Evolutionary conservation across 768 basidiomycete species (phyloP).

Genomic region (Jaapia argillacea): DNA sequence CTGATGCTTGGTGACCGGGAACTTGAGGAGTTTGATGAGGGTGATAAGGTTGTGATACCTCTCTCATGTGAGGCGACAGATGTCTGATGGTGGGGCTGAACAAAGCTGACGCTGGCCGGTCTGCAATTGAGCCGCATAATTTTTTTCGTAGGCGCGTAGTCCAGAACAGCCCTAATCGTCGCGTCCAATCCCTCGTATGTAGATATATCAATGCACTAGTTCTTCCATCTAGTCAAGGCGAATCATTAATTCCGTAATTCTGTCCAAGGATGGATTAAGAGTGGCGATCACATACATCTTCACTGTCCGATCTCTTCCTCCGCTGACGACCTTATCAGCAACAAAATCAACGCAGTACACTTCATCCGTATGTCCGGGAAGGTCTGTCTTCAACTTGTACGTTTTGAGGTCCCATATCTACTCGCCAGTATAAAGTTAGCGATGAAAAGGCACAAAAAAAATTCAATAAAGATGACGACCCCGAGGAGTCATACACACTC

Average conservation of each 20-base stretch:
- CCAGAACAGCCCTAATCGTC: too few relatives aligned
- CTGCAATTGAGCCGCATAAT: too few relatives aligned
- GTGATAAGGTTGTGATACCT: too few relatives aligned
- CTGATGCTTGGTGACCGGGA: too few relatives aligned
- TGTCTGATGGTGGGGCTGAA: too few relatives aligned
- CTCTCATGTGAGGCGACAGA: too few relatives aligned
- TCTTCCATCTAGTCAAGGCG: constrained; percentile 14
- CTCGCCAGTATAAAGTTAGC: not conserved
- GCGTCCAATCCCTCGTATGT: too few relatives aligned
- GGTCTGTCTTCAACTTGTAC: constrained; percentile 88
- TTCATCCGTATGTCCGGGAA: constrained; percentile 95
- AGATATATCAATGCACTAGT: too few relatives aligned
- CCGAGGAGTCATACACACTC: constrained; percentile 17
- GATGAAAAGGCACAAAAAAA: not conserved
- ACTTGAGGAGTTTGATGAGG: too few relatives aligned
- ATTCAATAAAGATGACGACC: too few relatives aligned
- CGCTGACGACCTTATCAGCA: constrained; percentile 97
- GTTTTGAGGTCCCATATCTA: constrained; percentile 97
- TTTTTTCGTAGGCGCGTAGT: too few relatives aligned
- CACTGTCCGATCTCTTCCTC: constrained; percentile 84
- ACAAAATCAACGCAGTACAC: constrained; percentile 99
- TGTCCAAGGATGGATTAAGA: not conserved
- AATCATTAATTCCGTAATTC: constrained; percentile 1
- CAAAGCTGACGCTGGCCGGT: too few relatives aligned
- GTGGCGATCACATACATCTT: constrained; percentile 65